phyloP scores from a whole-genome alignment of 2,329 filamentous ascomycete genomes.

The Aspergillus niger region DNA sequence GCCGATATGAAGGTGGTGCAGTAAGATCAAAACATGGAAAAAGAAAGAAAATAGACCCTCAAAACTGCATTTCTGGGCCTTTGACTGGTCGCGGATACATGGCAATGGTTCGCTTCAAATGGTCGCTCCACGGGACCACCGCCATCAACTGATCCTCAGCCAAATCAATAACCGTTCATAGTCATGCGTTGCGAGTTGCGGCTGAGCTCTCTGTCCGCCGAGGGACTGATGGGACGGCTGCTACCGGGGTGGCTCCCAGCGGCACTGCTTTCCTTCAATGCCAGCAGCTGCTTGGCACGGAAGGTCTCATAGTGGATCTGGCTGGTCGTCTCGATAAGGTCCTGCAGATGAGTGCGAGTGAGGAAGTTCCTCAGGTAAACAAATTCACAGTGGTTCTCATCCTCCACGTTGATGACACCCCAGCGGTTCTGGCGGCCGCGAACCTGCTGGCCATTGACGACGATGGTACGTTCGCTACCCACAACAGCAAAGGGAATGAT shows the following conservation, averaged over 20 bases:
- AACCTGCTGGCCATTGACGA: constrained; percentile 95
- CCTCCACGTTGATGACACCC: constrained; percentile 99
- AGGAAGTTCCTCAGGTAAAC: constrained; percentile 98
- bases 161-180: constrained; percentile 91
- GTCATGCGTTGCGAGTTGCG: constrained; percentile 95
- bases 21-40: constrained; percentile 20
- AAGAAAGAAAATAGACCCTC: constrained; percentile 15
- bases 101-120: constrained; percentile 21
- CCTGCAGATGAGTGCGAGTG: constrained; percentile 95
- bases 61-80: constrained; percentile 18
- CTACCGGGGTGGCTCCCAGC: constrained; percentile 67
- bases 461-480: constrained; percentile 96
- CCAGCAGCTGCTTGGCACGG: constrained; percentile 97
- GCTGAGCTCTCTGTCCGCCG: constrained; percentile 93
- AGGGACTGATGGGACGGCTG: constrained; percentile 91
- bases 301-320: constrained; percentile 99
- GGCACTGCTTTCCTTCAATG: constrained; percentile 96
- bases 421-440: constrained; percentile 98
- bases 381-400: constrained; percentile 99
- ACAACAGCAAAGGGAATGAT: constrained; percentile 97
- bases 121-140: constrained; percentile 24
- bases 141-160: constrained; percentile 14
- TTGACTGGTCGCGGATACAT: constrained; percentile 18
- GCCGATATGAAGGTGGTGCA: constrained; percentile 35
- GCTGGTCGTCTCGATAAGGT: constrained; percentile 97